Conservation (phyloP, 2,329 filamentous ascomycete species). For the Colletotrichum lindemuthianum region DNA sequence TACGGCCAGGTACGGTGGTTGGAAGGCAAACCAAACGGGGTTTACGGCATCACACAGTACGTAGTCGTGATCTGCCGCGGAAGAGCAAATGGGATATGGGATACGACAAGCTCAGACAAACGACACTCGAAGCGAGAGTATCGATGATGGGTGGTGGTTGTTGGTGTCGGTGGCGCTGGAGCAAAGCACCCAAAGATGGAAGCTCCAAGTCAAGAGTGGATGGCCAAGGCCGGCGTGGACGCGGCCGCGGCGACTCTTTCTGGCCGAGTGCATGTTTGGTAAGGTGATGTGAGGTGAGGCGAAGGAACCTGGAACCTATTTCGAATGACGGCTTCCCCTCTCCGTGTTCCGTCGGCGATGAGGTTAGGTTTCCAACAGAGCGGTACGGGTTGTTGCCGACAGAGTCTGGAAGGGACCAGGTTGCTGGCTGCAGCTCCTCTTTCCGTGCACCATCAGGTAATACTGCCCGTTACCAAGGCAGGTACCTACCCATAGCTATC, state of each 20-base stretch:
- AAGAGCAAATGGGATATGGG: conserved; percentile 19
- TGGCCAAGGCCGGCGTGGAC: conserved; percentile 3
- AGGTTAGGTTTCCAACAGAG: conserved; percentile 19
- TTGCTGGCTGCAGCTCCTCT: conserved; percentile 1
- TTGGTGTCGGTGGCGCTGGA: conserved; percentile 12
- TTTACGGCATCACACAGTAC: not conserved
- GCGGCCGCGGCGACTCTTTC: not conserved
- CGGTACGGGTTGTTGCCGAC: conserved; percentile 26
- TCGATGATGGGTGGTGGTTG: conserved; percentile 15
- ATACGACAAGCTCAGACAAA: conserved; percentile 13
- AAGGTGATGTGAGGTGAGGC: not conserved
- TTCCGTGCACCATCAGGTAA: too few species aligned
- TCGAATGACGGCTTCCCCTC: conserved; percentile 8
- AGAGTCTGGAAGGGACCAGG: not conserved
- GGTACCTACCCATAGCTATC: too few species aligned
- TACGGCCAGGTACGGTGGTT: not conserved
- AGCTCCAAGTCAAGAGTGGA: conserved; percentile 8
- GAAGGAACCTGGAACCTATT: too few species aligned
- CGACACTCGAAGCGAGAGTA: conserved; percentile 2
- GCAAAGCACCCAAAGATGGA: conserved; percentile 10
- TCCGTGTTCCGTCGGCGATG: conserved; percentile 17
- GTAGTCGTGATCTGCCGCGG: too few species aligned
- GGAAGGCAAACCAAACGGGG: conserved; percentile 18
- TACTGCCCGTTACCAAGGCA: too few species aligned
- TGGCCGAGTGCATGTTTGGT: not conserved